Evolutionary conservation across 2,329 filamentous ascomycete genomes (phyloP).

Genomic region (Aspergillus puulaauensis): DNA sequence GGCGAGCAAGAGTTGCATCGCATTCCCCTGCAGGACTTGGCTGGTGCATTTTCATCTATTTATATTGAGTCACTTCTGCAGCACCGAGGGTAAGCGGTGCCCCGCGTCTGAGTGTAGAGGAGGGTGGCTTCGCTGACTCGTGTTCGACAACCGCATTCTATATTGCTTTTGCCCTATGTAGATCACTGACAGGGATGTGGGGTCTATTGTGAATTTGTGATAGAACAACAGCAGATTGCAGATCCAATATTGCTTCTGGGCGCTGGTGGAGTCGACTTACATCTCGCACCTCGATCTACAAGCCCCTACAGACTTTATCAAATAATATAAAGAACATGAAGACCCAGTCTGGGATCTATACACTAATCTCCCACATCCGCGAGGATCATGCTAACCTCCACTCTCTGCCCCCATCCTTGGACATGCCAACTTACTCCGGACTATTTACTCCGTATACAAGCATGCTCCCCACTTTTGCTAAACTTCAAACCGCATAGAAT

Average conservation of each 20-base stretch:
- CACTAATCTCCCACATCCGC: too few species aligned
- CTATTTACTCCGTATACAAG: not conserved
- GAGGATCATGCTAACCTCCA: not conserved
- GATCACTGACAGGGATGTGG: too few species aligned
- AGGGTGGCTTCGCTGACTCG: too few species aligned
- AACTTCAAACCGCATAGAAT: too few species aligned
- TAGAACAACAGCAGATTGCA: too few species aligned
- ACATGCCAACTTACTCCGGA: not conserved
- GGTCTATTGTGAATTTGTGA: too few species aligned
- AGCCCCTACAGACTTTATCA: too few species aligned
- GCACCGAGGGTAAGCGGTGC: not conserved
- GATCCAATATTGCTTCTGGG: too few species aligned
- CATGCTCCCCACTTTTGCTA: not conserved
- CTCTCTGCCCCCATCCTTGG: not conserved
- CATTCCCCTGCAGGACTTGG: slow-evolving; percentile 1
- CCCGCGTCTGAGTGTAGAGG: not conserved
- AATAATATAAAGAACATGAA: not conserved
- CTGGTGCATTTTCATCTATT: not conserved
- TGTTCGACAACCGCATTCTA: too few species aligned
- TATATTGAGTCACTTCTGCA: not conserved
- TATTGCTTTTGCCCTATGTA: too few species aligned
- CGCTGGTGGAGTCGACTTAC: too few species aligned
- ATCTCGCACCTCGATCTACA: too few species aligned
- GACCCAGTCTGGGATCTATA: not conserved
- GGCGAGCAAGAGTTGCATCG: not conserved